Evolutionary conservation across 2,329 filamentous ascomycete genomes (phyloP).

Genomic region (Akanthomyces dipterigenus): DNA sequence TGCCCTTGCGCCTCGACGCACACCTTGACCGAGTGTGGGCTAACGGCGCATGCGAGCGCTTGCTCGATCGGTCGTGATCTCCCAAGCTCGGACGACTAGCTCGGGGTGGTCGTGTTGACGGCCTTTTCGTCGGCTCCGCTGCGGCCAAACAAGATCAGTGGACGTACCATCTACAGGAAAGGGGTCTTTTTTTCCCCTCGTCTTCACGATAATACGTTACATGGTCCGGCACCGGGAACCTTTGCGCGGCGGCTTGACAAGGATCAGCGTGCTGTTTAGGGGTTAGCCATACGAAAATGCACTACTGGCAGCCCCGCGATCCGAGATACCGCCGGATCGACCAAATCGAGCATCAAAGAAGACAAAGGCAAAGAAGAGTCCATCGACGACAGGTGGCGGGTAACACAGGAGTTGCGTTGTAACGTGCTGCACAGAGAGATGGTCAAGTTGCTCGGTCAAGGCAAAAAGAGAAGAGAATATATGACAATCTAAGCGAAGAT

Average conservation of each 20-base stretch:
- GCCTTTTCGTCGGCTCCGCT: background rate
- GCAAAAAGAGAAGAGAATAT: background rate
- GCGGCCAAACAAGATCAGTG: background rate
- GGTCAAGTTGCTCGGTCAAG: background rate
- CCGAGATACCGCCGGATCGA: background rate
- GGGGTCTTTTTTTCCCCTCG: too few species aligned
- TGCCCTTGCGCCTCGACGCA: background rate
- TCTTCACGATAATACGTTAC: background rate
- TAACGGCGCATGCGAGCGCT: background rate
- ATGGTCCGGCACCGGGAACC: background rate
- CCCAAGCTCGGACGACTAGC: background rate
- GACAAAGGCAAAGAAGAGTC: conserved; percentile 1
- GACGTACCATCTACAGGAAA: background rate
- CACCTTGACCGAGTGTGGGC: background rate
- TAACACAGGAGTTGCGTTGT: background rate
- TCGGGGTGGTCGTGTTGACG: background rate
- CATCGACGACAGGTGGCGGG: conserved; percentile 11
- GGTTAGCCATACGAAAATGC: background rate
- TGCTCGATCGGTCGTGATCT: background rate
- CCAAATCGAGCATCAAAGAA: background rate
- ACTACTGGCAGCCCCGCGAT: background rate
- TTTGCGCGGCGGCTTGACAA: background rate
- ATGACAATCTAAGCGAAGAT: background rate
- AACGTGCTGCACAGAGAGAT: background rate
- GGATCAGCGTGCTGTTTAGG: background rate